These are phyloP conservation scores for Pseudogymnoascus sp. DNA, from an alignment of 2,329 filamentous ascomycete genomes.

Conservation along the genomic window DNA sequence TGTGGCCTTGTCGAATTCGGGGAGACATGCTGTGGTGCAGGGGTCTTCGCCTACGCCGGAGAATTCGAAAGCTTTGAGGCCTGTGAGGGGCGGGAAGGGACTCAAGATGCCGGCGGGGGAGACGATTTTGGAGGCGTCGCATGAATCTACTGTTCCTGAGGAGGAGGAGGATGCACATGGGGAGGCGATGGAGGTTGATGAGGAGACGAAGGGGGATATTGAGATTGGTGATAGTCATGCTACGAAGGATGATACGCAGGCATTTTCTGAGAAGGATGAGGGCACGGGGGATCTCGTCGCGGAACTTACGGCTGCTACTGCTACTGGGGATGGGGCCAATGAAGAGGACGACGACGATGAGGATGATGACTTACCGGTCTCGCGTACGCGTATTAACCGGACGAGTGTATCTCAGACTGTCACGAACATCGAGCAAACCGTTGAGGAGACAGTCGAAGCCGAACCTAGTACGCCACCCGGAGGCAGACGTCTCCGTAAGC, in stretches of 20 bases:
- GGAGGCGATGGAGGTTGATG: slow-evolving; percentile 20
- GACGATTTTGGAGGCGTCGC: slow-evolving; percentile 28
- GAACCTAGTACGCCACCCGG: slow-evolving; percentile 32
- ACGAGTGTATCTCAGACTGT: slow-evolving; percentile 20
- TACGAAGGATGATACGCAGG: slow-evolving; percentile 16
- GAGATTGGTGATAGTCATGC: slow-evolving; percentile 12
- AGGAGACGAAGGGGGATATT: slow-evolving; percentile 9
- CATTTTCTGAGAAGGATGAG: slow-evolving; percentile 1
- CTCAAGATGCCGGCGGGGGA: slow-evolving; percentile 22
- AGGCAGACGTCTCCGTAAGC: slow-evolving; percentile 1
- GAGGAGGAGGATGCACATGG: slow-evolving; percentile 17
- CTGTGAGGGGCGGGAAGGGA: slow-evolving; percentile 24
- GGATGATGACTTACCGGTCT: slow-evolving; percentile 26
- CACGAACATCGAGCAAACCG: slow-evolving; percentile 26
- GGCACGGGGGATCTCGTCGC: slow-evolving; percentile 8
- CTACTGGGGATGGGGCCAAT: slow-evolving; percentile 4
- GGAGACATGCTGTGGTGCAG: slow-evolving; percentile 43
- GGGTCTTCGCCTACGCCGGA: slow-evolving; percentile 49
- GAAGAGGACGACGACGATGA: slow-evolving; percentile 25
- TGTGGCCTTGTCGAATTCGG: slow-evolving; percentile 51
- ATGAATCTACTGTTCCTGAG: slow-evolving; percentile 26
- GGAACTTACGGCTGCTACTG: slow-evolving; percentile 14
- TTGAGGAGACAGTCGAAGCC: slow-evolving; percentile 37
- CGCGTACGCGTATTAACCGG: slow-evolving; percentile 36
- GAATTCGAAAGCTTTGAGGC: slow-evolving; percentile 29